Conservation (phyloP, 108 stramenopile genomes). For the Nitzschia sp. region DNA sequence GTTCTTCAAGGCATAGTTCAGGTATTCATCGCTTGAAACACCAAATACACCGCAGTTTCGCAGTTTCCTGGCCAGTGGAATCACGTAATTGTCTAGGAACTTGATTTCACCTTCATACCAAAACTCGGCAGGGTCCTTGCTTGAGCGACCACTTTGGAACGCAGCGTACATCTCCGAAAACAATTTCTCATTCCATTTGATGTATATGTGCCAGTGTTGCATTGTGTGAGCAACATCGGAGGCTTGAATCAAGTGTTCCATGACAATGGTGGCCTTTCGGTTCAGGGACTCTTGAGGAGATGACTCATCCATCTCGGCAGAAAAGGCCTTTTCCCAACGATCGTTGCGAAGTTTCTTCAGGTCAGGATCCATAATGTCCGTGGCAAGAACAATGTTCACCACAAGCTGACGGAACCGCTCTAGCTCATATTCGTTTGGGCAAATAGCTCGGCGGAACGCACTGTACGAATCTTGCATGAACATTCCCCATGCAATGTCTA, state of each 20-base stretch:
- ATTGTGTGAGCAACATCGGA: constrained; percentile 1
- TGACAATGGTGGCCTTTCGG: constrained; percentile 4
- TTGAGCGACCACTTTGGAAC: constrained; percentile 24
- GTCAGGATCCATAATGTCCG: constrained; percentile 1
- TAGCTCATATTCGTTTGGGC: not conserved
- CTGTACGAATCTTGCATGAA: not conserved
- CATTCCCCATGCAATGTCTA: not conserved
- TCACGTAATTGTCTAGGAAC: not conserved
- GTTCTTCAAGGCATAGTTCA: constrained; percentile 1
- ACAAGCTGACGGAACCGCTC: not conserved
- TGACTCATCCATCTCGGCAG: not conserved
- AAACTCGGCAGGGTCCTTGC: constrained; percentile 13
- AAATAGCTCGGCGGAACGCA: constrained; percentile 1
- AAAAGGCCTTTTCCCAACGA: constrained; percentile 11
- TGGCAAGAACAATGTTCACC: not conserved
- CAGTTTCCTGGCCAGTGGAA: constrained; percentile 2
- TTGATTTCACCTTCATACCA: constrained; percentile 34
- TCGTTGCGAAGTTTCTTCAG: constrained; percentile 6
- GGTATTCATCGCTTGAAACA: constrained; percentile 10
- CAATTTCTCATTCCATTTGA: constrained; percentile 41
- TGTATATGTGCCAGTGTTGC: constrained; percentile 23
- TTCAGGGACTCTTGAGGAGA: not conserved
- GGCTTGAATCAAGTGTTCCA: constrained; percentile 10
- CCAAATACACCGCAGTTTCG: constrained; percentile 9
- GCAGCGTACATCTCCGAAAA: constrained; percentile 34